phyloP scores from a whole-genome alignment of 176 grass and related monocot species.

The Raddia distichophylla region DNA sequence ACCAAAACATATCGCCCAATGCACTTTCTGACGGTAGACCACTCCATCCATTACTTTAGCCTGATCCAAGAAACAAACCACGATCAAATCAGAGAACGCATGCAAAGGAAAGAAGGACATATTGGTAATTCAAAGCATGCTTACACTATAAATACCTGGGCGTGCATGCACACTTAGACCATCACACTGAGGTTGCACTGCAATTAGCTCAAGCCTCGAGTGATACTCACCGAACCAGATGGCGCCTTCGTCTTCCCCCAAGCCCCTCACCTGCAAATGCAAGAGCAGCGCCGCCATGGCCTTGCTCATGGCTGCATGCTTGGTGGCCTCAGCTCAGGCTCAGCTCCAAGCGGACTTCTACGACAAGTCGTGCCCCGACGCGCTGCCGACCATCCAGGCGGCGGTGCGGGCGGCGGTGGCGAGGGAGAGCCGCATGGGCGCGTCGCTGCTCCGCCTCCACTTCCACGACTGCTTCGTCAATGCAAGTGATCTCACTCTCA shows the following conservation, averaged over 20 bases:
- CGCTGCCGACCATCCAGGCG: slow-evolving; percentile 47
- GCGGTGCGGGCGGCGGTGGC: slow-evolving; percentile 27
- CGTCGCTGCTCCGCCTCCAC: slow-evolving; percentile 68
- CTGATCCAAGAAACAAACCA: no score
- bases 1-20: no score
- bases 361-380: slow-evolving; percentile 57
- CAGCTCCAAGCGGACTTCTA: slow-evolving; percentile 62
- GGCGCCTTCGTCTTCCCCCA: slow-evolving; percentile 32
- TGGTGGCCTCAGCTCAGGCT: slow-evolving; percentile 25
- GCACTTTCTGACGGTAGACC: no score
- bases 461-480: slow-evolving; percentile 76
- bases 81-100: no score
- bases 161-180: no score
- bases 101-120: no score
- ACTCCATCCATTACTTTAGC: no score
- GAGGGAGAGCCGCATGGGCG: slow-evolving; percentile 59
- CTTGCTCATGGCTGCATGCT: slow-evolving; percentile 37
- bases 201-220: no score
- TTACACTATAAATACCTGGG: no score
- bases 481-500: slow-evolving; percentile 17
- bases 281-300: not conserved
- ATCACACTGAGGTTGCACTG: no score
- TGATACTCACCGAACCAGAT: not conserved
- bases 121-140: no score
- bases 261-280: not conserved